A percentile compares a stretch with the other conserved stretches of the same genome.
phyloP scores from a whole-genome alignment of 2,329 filamentous ascomycete genomes.

The Penicillium sp. region DNA sequence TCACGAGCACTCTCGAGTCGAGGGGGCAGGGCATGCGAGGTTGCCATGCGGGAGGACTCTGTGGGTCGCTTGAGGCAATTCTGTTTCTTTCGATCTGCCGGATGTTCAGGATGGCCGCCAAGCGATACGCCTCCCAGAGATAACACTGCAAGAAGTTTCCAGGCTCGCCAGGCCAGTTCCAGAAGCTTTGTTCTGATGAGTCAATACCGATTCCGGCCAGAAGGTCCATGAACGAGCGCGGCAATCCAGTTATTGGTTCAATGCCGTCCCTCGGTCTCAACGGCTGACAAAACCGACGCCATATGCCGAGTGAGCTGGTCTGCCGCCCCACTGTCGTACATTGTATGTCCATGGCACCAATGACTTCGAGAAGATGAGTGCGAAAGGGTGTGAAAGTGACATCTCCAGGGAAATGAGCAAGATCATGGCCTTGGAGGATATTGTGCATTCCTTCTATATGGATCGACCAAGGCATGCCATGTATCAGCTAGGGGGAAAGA shows the following conservation, averaged over 20 bases:
- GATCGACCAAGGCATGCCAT: slow-evolving; percentile 27
- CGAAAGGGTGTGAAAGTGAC: slow-evolving; percentile 13
- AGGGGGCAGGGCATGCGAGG: slow-evolving; percentile 6
- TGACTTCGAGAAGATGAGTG: slow-evolving; percentile 25
- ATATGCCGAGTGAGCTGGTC: slow-evolving; percentile 21
- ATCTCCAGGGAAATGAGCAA: slow-evolving; percentile 1
- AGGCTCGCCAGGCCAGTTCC: slow-evolving; percentile 24
- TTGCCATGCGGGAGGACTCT: slow-evolving; percentile 2
- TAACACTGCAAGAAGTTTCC: slow-evolving; percentile 25
- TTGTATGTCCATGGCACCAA: slow-evolving; percentile 29
- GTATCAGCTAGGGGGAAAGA: slow-evolving; percentile 19
- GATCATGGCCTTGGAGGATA: slow-evolving; percentile 20
- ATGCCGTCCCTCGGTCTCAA: slow-evolving; percentile 7
- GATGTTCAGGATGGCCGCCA: slow-evolving; percentile 23
- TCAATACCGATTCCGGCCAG: slow-evolving; percentile 21
- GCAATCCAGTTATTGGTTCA: slow-evolving; percentile 26
- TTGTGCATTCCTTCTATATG: slow-evolving; percentile 29
- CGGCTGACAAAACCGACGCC: slow-evolving; percentile 23
- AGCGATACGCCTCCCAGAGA: slow-evolving; percentile 26
- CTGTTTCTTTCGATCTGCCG: slow-evolving; percentile 9
- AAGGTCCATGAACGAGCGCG: slow-evolving; percentile 23
- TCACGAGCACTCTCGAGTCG: slow-evolving; percentile 14
- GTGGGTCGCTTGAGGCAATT: background rate
- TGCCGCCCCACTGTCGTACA: slow-evolving; percentile 24
- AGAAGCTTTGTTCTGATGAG: slow-evolving; percentile 23